Evolutionary conservation across 1,139 yeast genomes (phyloP), one percentile per base, ranked within the genome.

Genomic region (Protomyces gravidus): DNA sequence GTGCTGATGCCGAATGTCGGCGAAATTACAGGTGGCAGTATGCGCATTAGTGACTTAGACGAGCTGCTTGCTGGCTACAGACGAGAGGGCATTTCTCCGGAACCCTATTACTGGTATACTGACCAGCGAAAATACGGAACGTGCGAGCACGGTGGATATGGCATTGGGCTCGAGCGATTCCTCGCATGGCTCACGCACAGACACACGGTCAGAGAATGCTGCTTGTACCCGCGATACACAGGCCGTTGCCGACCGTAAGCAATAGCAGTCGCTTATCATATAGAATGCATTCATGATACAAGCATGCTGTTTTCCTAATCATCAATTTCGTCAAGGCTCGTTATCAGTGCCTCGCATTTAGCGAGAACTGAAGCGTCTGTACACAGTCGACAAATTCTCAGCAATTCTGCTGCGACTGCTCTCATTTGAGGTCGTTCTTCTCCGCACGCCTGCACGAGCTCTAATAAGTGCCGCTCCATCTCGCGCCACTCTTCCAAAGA

Each of bases 1-100:
- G 96, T 94, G 40, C 80, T 92, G 72, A 90, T 92, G 96, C 98
- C 98, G 69, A 90, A 88, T 70, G 98, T 92, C 61, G 98, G 98
- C 72, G 68, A 66, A 52, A 39, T 60, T 9, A 50, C 53, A 11
- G 62, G 62, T 5, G 62, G 62, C n/a, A 60, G 59, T 23, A 92
- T 92, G 99, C 89, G 99, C 81, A 89, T 89, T 67, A 82, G 80
- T 66, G 83, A 84, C 68, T 77, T 80, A 65, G 89, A 88, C 49
- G 97, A 90, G 73, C 80, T 92, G 68, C 72, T 86, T 69, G 95
- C 83, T 58, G 97, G 96, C 60, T 86, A 90, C 79, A 84, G 85
- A 77, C 87, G 97, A 75, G 98, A 92, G 77, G 84, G 84, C 60
- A 87, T 92, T 69, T 85, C 84, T 71, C 80, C 89, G 62, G 78